Base-by-base conservation (phyloP, 148 eudicot species). In the Rhododendron simsii region DNA sequence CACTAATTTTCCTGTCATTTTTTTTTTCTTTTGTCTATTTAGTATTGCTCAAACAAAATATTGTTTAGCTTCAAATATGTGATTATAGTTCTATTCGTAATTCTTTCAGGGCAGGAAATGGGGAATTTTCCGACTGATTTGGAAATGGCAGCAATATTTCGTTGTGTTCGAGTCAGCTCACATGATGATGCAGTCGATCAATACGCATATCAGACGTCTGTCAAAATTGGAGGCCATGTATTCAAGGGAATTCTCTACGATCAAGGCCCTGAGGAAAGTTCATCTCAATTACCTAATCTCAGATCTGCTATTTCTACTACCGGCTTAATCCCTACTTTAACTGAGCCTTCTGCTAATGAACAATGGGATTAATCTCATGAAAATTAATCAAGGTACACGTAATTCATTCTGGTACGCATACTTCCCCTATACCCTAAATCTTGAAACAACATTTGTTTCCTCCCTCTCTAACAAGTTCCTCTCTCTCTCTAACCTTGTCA, bases 161-260 rank as follows among this genome's bases (percentile, higher is more conserved):
- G 89, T 47, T 92, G 98, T 30, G 92, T 95, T 37, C 80, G 92
- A 48, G 95, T 95, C 78, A 92, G 92, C 85, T 91, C 95, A 1
- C 89, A 86, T 8, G 94, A 95, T 84, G 90, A 90, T 88, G 89
- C 74, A 67, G 94, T 91, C 81, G 93, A 95, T 85, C 93, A 96
- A 87, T 93, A 86, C 77, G 98, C 96, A 67, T 96, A 96, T 82
- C 98, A 96, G 73, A 89, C 98, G 30, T 87, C 93, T 37, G 89
- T 96, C 61, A 90, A 85, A 88, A 87, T 96, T 4, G 93, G 89
- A 80, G 98, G 98, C n/a, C 98, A 93, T 91, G 18, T 85, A 20
- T 96, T 96, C 88, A 94, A 91, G 41, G 98, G 98, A 0, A 89
- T 96, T 33, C 92, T 96, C 11, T 92, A 94, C 87, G 98, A 96